A percentile compares a stretch with the other conserved stretches of the same genome.
These are phyloP conservation scores for Vachellia pachyceras DNA, from an alignment of 306 rosid genomes.

Conservation along the genomic window DNA sequence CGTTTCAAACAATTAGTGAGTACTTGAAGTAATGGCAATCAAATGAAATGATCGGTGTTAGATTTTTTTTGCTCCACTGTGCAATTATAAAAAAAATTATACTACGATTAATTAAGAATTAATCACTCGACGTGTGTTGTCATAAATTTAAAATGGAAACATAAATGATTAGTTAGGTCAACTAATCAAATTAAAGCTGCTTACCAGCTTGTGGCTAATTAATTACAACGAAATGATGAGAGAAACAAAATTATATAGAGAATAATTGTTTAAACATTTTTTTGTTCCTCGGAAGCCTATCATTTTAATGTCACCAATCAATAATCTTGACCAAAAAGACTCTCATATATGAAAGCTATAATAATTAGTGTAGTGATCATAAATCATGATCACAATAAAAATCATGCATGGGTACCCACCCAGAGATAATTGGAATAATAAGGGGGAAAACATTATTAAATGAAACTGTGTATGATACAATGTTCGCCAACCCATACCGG, in stretches of 20 bases:
- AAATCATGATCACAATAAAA: constrained; percentile 4
- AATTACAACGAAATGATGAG: background rate
- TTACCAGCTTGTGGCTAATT: constrained; percentile 21
- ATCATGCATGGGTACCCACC: constrained; percentile 39
- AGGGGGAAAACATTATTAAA: background rate
- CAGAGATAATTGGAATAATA: background rate
- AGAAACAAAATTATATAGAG: constrained; percentile 35
- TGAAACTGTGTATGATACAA: no score
- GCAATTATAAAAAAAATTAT: background rate
- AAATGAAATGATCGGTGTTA: constrained; percentile 37
- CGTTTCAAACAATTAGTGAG: no score
- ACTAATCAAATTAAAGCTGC: constrained; percentile 30
- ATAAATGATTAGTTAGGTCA: constrained; percentile 35
- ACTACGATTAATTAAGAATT: background rate
- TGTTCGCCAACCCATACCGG: no score
- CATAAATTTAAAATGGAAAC: constrained; percentile 38
- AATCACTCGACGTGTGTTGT: constrained; percentile 36
- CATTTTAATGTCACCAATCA: constrained; percentile 49
- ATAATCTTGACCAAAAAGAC: constrained; percentile 47
- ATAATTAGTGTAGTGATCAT: constrained; percentile 36
- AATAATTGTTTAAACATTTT: constrained; percentile 40
- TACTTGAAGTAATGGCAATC: constrained; percentile 33
- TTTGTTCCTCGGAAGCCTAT: constrained; percentile 48
- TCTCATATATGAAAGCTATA: no score
- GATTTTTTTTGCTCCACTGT: no score